Conservation (phyloP, 495 filamentous ascomycete species). For the Cladorrhinum samala region DNA sequence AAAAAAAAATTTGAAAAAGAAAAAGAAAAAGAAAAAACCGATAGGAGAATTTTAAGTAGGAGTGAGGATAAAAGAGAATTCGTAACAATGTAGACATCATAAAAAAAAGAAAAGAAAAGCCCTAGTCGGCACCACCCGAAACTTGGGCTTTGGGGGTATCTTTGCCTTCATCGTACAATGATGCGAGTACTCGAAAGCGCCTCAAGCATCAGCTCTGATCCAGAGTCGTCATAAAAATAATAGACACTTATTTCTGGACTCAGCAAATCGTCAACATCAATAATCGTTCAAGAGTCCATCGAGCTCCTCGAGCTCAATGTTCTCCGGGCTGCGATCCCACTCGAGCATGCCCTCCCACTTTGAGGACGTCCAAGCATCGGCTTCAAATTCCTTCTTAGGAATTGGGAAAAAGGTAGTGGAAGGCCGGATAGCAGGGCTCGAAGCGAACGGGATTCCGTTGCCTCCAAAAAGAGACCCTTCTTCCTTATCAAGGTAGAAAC, state of each 20-base stretch:
- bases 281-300: slow-evolving; percentile 77
- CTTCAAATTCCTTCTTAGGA: slow-evolving; percentile 46
- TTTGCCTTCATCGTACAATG: slow-evolving; percentile 1
- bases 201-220: not conserved
- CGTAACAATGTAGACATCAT: not conserved
- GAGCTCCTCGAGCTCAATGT: slow-evolving; percentile 84
- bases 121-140: slow-evolving; percentile 10
- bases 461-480: slow-evolving; percentile 47
- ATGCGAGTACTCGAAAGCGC: not conserved
- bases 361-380: slow-evolving; percentile 38
- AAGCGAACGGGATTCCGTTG: slow-evolving; percentile 25
- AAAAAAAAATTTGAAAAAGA: not conserved
- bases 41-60: not conserved
- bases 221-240: not conserved
- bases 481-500: slow-evolving; percentile 39
- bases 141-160: not conserved
- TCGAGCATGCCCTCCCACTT: slow-evolving; percentile 50
- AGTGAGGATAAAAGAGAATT: too few species aligned
- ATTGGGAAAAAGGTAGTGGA: slow-evolving; percentile 37
- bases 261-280: slow-evolving; percentile 28
- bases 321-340: slow-evolving; percentile 77
- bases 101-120: not conserved
- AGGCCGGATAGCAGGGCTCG: slow-evolving; percentile 41
- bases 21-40: not conserved
- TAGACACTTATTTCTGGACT: not conserved